Base-by-base conservation (phyloP, 495 filamentous ascomycete genomes). In the Aspergillus avenaceus region DNA sequence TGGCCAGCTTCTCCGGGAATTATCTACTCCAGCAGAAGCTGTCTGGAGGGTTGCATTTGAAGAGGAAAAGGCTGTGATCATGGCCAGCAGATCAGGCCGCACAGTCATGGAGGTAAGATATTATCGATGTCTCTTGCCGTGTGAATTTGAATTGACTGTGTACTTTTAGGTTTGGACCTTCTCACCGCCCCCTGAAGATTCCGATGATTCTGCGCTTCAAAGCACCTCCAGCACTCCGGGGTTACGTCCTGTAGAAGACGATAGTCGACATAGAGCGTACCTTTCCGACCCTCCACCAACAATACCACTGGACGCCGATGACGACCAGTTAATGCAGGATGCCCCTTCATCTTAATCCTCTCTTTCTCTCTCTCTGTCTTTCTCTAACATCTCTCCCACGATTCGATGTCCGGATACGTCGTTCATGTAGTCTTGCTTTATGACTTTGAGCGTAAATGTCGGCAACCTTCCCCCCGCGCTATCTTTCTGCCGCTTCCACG, bases 21-120 rank as follows among this genome's bases (percentile, higher is more conserved):
- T 98, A 9, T 89, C 89, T 7, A 78, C 84, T 13, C 91, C 91
- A 9, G 90, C 91, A 1, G 91, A 98, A 58, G 90, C 90, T 8
- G 93, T 98, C 3, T 98, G 93, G 93, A 79, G 95, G 43, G 93
- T 97, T 23, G 95, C 93, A 1, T 97, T 98, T 64, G 93, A 98
- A 64, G 91, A 95, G 43, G 95, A 98, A 69, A 97, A 96, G 62
- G 92, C 90, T 45, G 91, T 98, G 14, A 91, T 97, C 29, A 91
- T 98, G 81, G 92, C 93, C 3, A 85, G 85, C 56, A 79, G 93
- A 49, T 80, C 79, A 22, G 81, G 81, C 40, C 80, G 88, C 47
- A 97, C 95, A 1, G 86, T 97, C 47, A 98, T 98, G 93, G 93
- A 98, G 85, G 93, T 96, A 59, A 50, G 59, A 13, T 26, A 28